Percentiles rank a stretch among this genome's conserved stretches.
These are phyloP conservation scores for Tetrastigma voinierianum DNA, from an alignment of 164 flowering plant genomes.

Conservation along the genomic window DNA sequence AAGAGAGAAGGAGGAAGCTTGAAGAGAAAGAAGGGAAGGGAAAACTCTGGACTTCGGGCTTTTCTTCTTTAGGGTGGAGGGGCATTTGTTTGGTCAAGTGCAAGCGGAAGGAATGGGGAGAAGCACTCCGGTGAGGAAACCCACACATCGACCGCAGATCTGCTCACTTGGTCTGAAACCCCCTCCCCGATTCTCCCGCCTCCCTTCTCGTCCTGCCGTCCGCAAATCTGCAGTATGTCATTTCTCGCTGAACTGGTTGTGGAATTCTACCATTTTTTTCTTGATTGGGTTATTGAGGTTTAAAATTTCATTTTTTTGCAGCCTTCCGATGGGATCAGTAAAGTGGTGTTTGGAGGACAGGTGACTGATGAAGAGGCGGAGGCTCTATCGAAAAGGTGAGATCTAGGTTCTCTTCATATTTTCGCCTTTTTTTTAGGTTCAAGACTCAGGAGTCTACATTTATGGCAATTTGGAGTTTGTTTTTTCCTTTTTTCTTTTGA, in stretches of 20 bases:
- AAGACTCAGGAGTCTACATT: not conserved
- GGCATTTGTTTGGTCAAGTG: not conserved
- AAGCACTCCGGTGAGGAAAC: slow-evolving; percentile 79
- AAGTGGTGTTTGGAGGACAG: too few relatives aligned
- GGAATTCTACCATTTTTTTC: not conserved
- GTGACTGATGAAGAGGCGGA: too few relatives aligned
- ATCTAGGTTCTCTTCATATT: slow-evolving; percentile 29
- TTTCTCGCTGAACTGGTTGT: not conserved
- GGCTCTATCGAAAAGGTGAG: slow-evolving; percentile 45
- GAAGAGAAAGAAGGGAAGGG: not conserved
- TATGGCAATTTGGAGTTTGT: slow-evolving; percentile 1
- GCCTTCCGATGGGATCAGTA: too few relatives aligned
- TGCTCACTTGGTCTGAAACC: slow-evolving; percentile 85
- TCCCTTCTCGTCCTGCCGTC: slow-evolving; percentile 42
- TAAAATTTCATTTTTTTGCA: not conserved
- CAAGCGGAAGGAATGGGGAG: slow-evolving; percentile 56
- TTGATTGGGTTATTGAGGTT: not conserved
- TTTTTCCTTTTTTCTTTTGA: too few relatives aligned
- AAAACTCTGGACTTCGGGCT: not conserved
- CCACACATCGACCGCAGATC: slow-evolving; percentile 97
- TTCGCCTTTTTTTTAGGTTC: not conserved
- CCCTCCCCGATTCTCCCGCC: slow-evolving; percentile 46
- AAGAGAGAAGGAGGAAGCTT: not conserved
- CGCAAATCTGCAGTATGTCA: slow-evolving; percentile 54
- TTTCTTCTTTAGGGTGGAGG: not conserved